Base-by-base conservation (phyloP, 306 rosid species). In the apple (Malus domestica) region DNA sequence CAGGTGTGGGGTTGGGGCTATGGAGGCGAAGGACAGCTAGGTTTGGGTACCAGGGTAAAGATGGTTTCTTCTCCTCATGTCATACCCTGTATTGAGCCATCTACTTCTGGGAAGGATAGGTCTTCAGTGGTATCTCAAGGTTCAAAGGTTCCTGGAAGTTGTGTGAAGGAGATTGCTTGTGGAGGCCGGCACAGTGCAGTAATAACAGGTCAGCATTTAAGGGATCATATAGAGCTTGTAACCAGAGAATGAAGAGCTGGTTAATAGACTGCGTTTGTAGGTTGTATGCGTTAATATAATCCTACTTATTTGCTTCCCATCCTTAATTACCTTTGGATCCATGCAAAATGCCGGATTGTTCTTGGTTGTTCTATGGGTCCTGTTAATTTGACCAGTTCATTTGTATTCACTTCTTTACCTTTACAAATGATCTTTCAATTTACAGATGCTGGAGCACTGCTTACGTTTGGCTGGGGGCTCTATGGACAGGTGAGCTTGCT, bases 1-100 rank as follows among this genome's bases (percentile, higher is more conserved):
- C 97, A 93, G 97, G 98, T 91, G 77, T 93, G 98, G 98, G 98
- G 98, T 86, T 93, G 98, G 97, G 98, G 98, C 93, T 90, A 93
- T 81, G 98, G 98, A 86, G 98, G 97, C 14, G 97, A 93, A 87
- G 98, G 98, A 69, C 98, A 93, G 80, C 96, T 93, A 73, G 98
- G 98, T 83, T 86, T 91, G 93, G 98, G 97, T 74, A 83, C 96
- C 44, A 89, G 97, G 70, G 89, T 93, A 68, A 91, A 91, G 91
- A 91, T 85, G 91, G 89, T 91, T 20, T 83, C 96, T 76, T 80
- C 96, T 27, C 98, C 97, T 79, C 97, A 90, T 80, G 80, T 82
- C 78, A 87, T 93, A 74, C 86, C 91, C 70, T 91, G 97, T 85
- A 72, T 85, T 44, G 93, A 93, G 68, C 79, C 81, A 42, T 84